Evolutionary conservation across 1,284 basidiomycete genomes (phyloP).

Genomic region (Vanrija sp.): DNA sequence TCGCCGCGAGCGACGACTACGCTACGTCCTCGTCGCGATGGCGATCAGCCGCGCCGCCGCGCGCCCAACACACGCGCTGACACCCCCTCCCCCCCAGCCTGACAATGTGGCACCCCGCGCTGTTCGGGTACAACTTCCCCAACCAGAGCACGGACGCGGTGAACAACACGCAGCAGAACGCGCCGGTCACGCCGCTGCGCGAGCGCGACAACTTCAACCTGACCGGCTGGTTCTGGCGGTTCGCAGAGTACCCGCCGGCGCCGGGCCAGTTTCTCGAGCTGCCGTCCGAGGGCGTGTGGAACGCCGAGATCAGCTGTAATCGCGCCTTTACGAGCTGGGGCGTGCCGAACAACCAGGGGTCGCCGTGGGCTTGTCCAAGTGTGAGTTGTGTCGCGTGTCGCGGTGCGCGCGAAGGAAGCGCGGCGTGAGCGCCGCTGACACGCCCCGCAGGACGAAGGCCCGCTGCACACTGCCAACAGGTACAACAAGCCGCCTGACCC

Average conservation of each 20-base stretch:
- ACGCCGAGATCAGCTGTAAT: slow-evolving; percentile 12
- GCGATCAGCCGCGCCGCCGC: no score
- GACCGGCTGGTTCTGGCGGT: not conserved
- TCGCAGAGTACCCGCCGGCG: not conserved
- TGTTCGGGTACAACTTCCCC: not conserved
- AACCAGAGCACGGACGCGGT: not conserved
- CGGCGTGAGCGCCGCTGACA: no score
- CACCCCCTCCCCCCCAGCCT: not conserved
- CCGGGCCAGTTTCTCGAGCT: slow-evolving; percentile 7
- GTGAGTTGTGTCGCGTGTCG: no score
- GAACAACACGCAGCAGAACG: not conserved
- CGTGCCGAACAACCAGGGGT: no score
- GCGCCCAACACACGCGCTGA: no score
- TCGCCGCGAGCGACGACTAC: no score
- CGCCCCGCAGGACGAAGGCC: not conserved
- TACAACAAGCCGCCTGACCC: slow-evolving; percentile 42
- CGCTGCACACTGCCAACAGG: not conserved
- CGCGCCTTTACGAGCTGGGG: not conserved
- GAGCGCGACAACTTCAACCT: not conserved
- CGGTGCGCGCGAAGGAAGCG: no score
- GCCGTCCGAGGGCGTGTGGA: not conserved
- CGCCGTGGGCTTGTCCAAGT: no score
- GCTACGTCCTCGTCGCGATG: no score
- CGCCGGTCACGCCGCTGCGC: not conserved
- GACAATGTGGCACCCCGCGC: not conserved